Conservation (phyloP, 768 basidiomycete genomes). For the Rhizopogon sp. region DNA sequence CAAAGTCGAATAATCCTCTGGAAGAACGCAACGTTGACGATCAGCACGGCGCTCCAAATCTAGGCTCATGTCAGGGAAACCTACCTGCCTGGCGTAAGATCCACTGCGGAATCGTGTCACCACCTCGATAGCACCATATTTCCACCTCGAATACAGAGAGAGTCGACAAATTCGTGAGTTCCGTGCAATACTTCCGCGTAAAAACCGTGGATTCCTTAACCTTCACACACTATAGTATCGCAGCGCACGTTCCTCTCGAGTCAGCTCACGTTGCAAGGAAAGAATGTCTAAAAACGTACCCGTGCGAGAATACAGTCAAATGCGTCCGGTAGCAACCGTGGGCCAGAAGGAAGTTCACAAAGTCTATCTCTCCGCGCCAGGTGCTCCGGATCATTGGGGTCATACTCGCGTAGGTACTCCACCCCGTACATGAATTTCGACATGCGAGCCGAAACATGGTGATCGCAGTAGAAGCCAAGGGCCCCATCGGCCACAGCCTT, state of each 20-base stretch:
- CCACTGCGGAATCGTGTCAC: conserved; percentile 67
- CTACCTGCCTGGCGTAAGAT: conserved; percentile 52
- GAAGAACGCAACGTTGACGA: conserved; percentile 1
- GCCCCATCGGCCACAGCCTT: conserved; percentile 85
- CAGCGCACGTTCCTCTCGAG: background rate
- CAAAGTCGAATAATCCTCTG: conserved; percentile 70
- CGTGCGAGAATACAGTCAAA: conserved; percentile 76
- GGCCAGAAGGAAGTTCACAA: conserved; percentile 74
- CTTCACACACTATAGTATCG: conserved; percentile 47
- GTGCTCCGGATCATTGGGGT: conserved; percentile 64
- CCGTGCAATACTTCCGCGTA: conserved; percentile 77
- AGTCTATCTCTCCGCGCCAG: conserved; percentile 56
- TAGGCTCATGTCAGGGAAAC: background rate
- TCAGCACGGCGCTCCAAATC: background rate
- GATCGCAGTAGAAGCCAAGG: conserved; percentile 80
- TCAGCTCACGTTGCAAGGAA: conserved; percentile 6
- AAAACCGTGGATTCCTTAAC: conserved; percentile 82
- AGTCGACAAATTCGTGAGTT: conserved; percentile 70
- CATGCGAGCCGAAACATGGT: conserved; percentile 77
- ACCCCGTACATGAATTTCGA: conserved; percentile 82
- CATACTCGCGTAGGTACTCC: conserved; percentile 67
- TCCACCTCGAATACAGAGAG: conserved; percentile 81
- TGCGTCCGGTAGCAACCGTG: conserved; percentile 72
- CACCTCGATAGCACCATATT: conserved; percentile 82
- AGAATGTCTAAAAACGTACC: conserved; percentile 33